Evolutionary conservation across 1,284 basidiomycete genomes (phyloP).

Genomic region (Pseudozyma sp.): DNA sequence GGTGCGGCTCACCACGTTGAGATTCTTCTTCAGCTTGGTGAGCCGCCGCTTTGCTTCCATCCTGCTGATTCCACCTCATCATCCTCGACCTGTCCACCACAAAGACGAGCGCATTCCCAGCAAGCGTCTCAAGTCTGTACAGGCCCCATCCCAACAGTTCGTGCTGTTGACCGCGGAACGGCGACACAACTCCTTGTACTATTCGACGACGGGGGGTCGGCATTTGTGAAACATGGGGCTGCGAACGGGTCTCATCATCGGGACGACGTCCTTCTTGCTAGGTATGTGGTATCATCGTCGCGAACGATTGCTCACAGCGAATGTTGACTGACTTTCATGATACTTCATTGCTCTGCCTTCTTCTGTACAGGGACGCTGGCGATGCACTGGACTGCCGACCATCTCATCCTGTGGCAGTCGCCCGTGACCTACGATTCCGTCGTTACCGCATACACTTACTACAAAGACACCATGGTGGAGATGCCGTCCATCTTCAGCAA

Average conservation of each 20-base stretch:
- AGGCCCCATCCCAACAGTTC: background rate
- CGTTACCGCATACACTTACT: conserved; percentile 63
- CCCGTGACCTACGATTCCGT: conserved; percentile 58
- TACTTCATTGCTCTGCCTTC: background rate
- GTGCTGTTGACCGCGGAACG: conserved; percentile 1
- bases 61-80: background rate
- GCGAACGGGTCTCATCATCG: conserved; percentile 52
- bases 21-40: no score
- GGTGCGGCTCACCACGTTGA: background rate
- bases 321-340: no score
- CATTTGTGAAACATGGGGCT: conserved; percentile 35
- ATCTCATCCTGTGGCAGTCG: conserved; percentile 65
- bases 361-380: conserved; percentile 55
- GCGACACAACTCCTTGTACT: no score
- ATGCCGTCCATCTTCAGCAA: conserved; percentile 46
- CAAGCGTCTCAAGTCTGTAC: no score
- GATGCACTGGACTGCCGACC: conserved; percentile 68
- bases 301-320: background rate
- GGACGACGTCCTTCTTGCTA: conserved; percentile 61
- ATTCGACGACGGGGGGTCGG: no score
- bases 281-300: conserved; percentile 33
- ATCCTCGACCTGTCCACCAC: background rate
- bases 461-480: conserved; percentile 57
- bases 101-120: background rate
- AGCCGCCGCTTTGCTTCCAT: no score